Conservation (phyloP, 768 basidiomycete species). For the Obba rivulosa region DNA sequence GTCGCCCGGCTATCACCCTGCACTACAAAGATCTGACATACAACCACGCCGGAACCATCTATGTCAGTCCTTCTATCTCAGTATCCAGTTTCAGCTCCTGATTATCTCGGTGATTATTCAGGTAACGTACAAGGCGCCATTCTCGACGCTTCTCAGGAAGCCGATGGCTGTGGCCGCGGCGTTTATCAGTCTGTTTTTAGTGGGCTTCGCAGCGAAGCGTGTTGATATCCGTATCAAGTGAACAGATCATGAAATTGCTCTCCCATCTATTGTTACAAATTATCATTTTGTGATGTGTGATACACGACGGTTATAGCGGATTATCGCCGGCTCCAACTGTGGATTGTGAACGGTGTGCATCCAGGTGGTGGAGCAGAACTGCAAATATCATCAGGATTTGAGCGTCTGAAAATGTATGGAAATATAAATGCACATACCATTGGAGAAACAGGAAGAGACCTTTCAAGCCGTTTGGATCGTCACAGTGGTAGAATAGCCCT, state of each 20-base stretch:
- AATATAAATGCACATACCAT: slow-evolving; percentile 32
- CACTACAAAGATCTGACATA: slow-evolving; percentile 71
- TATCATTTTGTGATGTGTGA: not conserved
- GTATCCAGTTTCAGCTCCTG: slow-evolving; percentile 1
- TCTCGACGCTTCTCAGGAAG: slow-evolving; percentile 81
- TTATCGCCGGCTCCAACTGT: slow-evolving; percentile 31
- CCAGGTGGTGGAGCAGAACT: slow-evolving; percentile 33
- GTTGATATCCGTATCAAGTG: slow-evolving; percentile 44
- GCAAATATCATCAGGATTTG: not conserved
- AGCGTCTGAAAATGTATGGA: not conserved
- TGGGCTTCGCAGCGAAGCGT: slow-evolving; percentile 40
- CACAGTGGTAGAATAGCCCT: slow-evolving; percentile 41
- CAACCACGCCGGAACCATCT: slow-evolving; percentile 74
- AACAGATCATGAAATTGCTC: slow-evolving; percentile 1
- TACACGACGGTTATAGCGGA: slow-evolving; percentile 2
- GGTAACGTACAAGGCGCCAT: slow-evolving; percentile 85
- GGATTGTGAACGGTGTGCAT: slow-evolving; percentile 39
- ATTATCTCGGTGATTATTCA: slow-evolving; percentile 25
- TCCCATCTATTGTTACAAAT: not conserved
- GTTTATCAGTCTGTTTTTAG: slow-evolving; percentile 60
- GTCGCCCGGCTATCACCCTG: slow-evolving; percentile 76
- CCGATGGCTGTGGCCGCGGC: slow-evolving; percentile 72
- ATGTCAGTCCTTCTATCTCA: slow-evolving; percentile 49
- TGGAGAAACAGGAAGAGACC: slow-evolving; percentile 47
- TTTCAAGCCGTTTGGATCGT: slow-evolving; percentile 26